phyloP scores from a whole-genome alignment of 345 rosid genomes.

The Turritis glabra region DNA sequence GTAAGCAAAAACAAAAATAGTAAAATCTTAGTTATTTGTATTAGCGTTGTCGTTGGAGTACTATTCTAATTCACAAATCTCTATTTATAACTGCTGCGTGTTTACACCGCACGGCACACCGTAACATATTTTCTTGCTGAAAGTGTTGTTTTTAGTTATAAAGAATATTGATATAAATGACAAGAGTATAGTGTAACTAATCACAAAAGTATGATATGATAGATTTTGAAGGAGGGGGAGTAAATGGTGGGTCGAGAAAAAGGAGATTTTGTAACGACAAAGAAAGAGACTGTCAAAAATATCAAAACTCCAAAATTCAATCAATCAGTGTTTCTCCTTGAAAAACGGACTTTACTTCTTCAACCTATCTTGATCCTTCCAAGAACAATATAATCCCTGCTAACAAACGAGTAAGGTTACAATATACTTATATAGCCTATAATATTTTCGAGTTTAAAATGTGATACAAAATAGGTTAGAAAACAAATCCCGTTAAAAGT shows the following conservation, averaged over 20 bases:
- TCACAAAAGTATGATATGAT: conserved; percentile 23
- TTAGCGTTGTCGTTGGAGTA: no score
- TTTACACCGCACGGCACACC: background rate
- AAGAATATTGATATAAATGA: background rate
- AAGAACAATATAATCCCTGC: background rate
- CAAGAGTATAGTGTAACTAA: conserved; percentile 1
- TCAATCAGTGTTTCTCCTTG: conserved; percentile 34
- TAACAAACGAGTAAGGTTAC: no score
- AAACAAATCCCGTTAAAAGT: conserved; percentile 38
- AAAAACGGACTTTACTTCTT: conserved; percentile 22
- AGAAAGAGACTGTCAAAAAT: conserved; percentile 10
- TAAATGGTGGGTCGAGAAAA: conserved; percentile 6
- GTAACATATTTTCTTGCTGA: background rate
- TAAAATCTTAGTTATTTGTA: no score
- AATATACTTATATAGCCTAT: background rate
- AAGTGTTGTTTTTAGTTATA: background rate
- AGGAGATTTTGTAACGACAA: conserved; percentile 23
- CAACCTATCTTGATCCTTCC: conserved; percentile 8
- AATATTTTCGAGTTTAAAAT: background rate
- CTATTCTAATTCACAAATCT: no score
- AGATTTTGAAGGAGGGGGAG: conserved; percentile 20
- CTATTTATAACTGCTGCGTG: background rate
- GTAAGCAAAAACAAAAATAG: no score
- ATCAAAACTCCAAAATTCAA: conserved; percentile 29
- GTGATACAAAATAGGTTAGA: background rate